Evolutionary conservation across 2,329 filamentous ascomycete species (phyloP).

Genomic region (Alternaria arborescens): DNA sequence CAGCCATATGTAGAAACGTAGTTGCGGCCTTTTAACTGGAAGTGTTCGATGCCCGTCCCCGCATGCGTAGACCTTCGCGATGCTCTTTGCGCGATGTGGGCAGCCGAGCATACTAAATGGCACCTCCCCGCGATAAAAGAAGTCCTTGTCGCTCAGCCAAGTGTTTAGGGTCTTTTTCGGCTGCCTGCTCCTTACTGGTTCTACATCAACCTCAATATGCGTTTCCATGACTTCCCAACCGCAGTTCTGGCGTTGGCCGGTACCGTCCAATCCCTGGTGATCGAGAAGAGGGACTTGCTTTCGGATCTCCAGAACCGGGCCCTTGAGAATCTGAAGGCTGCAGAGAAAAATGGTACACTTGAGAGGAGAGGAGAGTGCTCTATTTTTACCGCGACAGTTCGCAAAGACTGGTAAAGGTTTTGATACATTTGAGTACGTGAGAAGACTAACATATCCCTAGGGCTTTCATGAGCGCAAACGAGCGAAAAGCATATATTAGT

Average conservation of each 20-base stretch:
- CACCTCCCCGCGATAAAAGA: neutral
- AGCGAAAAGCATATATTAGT: conserved; percentile 29
- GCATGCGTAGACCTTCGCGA: conserved; percentile 6
- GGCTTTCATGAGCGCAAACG: conserved; percentile 5
- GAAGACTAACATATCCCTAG: neutral
- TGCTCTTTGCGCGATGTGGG: neutral
- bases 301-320: conserved; percentile 25
- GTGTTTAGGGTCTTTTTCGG: no score
- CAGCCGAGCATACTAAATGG: conserved; percentile 3
- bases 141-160: neutral
- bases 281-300: conserved; percentile 18
- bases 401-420: conserved; percentile 24
- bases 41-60: conserved; percentile 6
- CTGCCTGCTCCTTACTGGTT: neutral
- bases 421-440: neutral
- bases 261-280: conserved; percentile 12
- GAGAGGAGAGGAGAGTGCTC: conserved; percentile 13
- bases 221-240: conserved; percentile 4
- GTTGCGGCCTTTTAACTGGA: neutral
- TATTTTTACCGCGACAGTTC: conserved; percentile 16
- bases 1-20: neutral
- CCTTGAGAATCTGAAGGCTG: conserved; percentile 17
- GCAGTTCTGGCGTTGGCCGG: conserved; percentile 19
- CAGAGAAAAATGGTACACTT: conserved; percentile 13
- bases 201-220: conserved; percentile 5